These are phyloP conservation scores for Suillus weaverae DNA, from an alignment of 768 basidiomycete genomes.

Conservation along the genomic window DNA sequence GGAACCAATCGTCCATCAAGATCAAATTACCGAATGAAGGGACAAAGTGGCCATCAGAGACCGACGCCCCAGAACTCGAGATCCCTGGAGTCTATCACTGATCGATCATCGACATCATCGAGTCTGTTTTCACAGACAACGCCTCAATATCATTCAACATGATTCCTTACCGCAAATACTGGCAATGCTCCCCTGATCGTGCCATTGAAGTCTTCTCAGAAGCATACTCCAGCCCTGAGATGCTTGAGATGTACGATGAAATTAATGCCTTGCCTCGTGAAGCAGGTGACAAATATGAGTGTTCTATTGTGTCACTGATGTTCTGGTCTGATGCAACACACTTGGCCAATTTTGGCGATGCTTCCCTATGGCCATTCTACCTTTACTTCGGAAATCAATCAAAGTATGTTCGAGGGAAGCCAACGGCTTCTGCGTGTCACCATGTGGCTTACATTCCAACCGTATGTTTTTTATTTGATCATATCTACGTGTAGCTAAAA, in stretches of 20 bases:
- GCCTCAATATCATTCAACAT: conserved; percentile 1
- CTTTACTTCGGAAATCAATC: conserved; percentile 16
- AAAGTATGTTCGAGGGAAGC: conserved; percentile 10
- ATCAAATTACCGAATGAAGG: conserved; percentile 8
- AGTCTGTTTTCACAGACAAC: not conserved
- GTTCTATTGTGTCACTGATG: conserved; percentile 8
- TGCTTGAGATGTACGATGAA: not conserved
- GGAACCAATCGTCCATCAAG: conserved; percentile 26
- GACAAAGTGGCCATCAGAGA: not conserved
- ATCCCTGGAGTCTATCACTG: no score
- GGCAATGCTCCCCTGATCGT: not conserved
- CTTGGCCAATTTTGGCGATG: conserved; percentile 18
- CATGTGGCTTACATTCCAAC: no score
- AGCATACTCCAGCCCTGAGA: not conserved
- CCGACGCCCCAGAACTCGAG: no score
- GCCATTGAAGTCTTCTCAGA: not conserved
- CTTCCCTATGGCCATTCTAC: conserved; percentile 19
- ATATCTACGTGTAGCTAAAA: no score
- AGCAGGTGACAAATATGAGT: conserved; percentile 9
- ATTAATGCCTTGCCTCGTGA: no score
- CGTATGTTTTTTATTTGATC: no score
- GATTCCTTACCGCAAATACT: conserved; percentile 2
- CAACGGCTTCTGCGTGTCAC: not conserved
- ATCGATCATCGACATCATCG: conserved; percentile 11
- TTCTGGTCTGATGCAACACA: conserved; percentile 22